These are phyloP conservation scores for Fonsecaea erecta DNA, from an alignment of 2,329 filamentous ascomycete species.

Conservation along the genomic window DNA sequence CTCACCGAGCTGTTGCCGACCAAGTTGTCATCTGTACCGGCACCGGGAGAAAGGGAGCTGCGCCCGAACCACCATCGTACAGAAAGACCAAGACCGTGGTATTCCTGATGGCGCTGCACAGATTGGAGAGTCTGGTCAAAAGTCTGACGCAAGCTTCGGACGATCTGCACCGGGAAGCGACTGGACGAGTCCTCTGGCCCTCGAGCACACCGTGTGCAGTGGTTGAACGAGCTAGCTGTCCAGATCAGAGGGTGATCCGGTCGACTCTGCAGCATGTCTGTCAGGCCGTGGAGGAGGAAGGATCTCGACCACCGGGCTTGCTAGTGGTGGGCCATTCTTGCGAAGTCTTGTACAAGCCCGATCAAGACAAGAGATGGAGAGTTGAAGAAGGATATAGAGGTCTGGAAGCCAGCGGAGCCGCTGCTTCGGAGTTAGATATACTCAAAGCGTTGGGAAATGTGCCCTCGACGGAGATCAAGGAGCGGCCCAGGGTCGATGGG, in stretches of 20 bases:
- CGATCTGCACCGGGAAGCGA: conserved; percentile 34
- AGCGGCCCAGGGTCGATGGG: not conserved
- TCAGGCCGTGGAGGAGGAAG: conserved; percentile 83
- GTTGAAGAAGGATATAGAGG: conserved; percentile 87
- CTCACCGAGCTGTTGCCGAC: conserved; percentile 86
- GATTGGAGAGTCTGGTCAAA: conserved; percentile 73
- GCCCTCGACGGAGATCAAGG: not conserved
- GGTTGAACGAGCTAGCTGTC: conserved; percentile 89
- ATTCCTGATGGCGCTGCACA: conserved; percentile 93
- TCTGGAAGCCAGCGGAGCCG: conserved; percentile 56
- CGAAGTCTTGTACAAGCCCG: conserved; percentile 69
- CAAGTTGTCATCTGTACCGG: conserved; percentile 96
- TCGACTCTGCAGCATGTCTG: conserved; percentile 81
- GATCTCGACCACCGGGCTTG: conserved; percentile 84
- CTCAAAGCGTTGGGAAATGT: conserved; percentile 27
- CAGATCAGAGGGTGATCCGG: conserved; percentile 89
- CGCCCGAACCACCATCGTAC: conserved; percentile 80
- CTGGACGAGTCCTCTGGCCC: conserved; percentile 63
- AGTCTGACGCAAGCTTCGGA: conserved; percentile 61
- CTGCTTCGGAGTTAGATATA: conserved; percentile 21
- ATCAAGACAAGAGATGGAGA: conserved; percentile 69
- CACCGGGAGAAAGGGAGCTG: conserved; percentile 85
- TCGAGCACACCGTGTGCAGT: conserved; percentile 83
- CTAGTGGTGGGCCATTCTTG: conserved; percentile 85
- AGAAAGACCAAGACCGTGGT: conserved; percentile 80